These are phyloP conservation scores for Verticillium nonalfalfae DNA, from an alignment of 2,329 filamentous ascomycete genomes.

Conservation along the genomic window DNA sequence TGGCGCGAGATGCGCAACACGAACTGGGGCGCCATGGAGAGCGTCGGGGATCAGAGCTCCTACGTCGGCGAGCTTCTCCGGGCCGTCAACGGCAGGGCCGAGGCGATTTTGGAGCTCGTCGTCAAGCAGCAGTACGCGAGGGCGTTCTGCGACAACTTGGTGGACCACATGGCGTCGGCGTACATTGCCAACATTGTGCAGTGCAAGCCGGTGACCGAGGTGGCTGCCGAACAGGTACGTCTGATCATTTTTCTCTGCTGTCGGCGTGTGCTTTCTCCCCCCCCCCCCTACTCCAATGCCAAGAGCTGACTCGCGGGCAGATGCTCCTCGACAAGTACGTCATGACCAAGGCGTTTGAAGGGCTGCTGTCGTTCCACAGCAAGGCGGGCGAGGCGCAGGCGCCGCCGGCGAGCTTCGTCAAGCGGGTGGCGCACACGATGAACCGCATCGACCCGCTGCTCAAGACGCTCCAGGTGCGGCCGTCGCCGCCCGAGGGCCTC, in stretches of 20 bases:
- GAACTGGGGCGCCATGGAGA: constrained; percentile 90
- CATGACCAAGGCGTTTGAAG: constrained; percentile 71
- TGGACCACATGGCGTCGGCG: constrained; percentile 73
- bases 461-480: constrained; percentile 92
- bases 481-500: constrained; percentile 84
- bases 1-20: constrained; percentile 98
- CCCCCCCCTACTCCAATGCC: not conserved
- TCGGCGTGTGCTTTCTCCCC: too few species aligned
- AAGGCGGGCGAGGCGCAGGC: constrained; percentile 29
- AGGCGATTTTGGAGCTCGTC: constrained; percentile 69
- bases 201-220: constrained; percentile 86
- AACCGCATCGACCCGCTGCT: constrained; percentile 84
- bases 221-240: constrained; percentile 80
- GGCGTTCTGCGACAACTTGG: constrained; percentile 92
- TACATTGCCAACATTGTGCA: constrained; percentile 83
- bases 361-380: constrained; percentile 60
- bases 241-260: not conserved
- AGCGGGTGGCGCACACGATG: constrained; percentile 80
- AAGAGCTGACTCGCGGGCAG: constrained; percentile 33
- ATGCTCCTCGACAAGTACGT: constrained; percentile 96
- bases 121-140: constrained; percentile 91
- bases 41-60: constrained; percentile 85
- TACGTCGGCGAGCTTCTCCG: constrained; percentile 80
- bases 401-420: constrained; percentile 61
- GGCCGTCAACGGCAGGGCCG: constrained; percentile 63